Percentiles rank a stretch among this genome's conserved stretches.
phyloP scores from a whole-genome alignment of 2,329 filamentous ascomycete species.

The Phialocephala sp. region DNA sequence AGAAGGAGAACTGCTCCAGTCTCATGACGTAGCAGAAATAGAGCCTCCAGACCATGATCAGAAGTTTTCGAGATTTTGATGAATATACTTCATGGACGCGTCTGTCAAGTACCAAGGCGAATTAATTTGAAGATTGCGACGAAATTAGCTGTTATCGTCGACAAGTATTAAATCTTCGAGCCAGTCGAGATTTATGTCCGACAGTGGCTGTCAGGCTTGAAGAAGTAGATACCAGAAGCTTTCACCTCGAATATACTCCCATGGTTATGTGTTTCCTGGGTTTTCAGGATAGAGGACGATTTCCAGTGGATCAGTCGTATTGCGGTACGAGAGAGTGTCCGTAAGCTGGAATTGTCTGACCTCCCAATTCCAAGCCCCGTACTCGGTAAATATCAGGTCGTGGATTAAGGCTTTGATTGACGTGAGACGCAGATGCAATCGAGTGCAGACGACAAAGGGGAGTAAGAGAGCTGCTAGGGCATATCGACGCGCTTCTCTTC shows the following conservation, averaged over 20 bases:
- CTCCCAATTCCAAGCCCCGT: neutral
- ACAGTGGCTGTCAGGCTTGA: neutral
- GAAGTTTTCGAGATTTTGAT: slow-evolving; percentile 43
- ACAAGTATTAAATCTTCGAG: slow-evolving; percentile 38
- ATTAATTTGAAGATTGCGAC: slow-evolving; percentile 39
- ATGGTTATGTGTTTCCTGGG: slow-evolving; percentile 10
- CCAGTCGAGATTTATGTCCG: slow-evolving; percentile 2
- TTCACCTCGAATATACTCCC: neutral
- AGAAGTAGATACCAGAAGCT: neutral
- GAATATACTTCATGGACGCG: slow-evolving; percentile 40
- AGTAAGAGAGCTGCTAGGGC: too few relatives aligned
- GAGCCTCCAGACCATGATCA: slow-evolving; percentile 42
- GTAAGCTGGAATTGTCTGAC: neutral
- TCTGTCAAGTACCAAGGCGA: slow-evolving; percentile 34
- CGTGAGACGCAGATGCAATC: too few relatives aligned
- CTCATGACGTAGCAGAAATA: slow-evolving; percentile 33
- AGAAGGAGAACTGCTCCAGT: slow-evolving; percentile 28
- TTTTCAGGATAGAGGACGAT: neutral
- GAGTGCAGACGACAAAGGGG: too few relatives aligned
- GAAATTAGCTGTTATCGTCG: slow-evolving; percentile 38
- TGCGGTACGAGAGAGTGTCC: neutral
- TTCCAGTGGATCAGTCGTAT: neutral
- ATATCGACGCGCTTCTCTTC: too few relatives aligned
- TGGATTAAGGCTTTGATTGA: too few relatives aligned
- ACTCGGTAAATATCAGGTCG: neutral